Percentiles rank a stretch among this genome's conserved stretches.
These are phyloP conservation scores for Penicillium mononematosum DNA, from an alignment of 495 filamentous ascomycete species.

Conservation along the genomic window DNA sequence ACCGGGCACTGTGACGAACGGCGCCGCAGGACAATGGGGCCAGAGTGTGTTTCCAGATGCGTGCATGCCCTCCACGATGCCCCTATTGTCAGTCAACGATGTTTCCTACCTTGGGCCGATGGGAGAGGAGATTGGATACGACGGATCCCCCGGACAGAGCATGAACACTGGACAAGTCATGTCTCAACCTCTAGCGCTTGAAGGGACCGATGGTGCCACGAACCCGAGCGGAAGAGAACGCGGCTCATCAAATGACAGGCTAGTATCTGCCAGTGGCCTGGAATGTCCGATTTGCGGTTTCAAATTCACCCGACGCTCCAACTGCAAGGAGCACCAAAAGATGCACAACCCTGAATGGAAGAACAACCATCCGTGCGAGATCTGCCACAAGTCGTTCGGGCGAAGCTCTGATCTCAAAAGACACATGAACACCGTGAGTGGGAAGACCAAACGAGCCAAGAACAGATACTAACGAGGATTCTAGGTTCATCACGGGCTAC, in stretches of 20 bases:
- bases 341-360: constrained; percentile 77
- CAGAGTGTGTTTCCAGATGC: constrained; percentile 3
- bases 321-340: constrained; percentile 87
- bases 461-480: neutral
- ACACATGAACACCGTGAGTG: constrained; percentile 76
- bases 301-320: constrained; percentile 83
- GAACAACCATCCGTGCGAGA: constrained; percentile 67
- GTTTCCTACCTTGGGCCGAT: neutral
- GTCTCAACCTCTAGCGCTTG: constrained; percentile 2
- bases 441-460: neutral
- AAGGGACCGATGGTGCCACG: neutral
- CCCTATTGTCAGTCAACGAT: neutral
- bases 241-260: neutral
- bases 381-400: constrained; percentile 48
- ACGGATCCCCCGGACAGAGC: neutral
- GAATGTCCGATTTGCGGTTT: constrained; percentile 74
- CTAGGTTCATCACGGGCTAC: constrained; percentile 63
- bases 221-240: constrained; percentile 4
- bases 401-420: constrained; percentile 81
- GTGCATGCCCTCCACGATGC: neutral
- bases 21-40: constrained; percentile 18
- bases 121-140: neutral
- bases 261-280: constrained; percentile 49
- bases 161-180: neutral
- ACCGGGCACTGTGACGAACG: neutral